phyloP scores from a whole-genome alignment of 495 filamentous ascomycete genomes.

The Daldinia decipiens region DNA sequence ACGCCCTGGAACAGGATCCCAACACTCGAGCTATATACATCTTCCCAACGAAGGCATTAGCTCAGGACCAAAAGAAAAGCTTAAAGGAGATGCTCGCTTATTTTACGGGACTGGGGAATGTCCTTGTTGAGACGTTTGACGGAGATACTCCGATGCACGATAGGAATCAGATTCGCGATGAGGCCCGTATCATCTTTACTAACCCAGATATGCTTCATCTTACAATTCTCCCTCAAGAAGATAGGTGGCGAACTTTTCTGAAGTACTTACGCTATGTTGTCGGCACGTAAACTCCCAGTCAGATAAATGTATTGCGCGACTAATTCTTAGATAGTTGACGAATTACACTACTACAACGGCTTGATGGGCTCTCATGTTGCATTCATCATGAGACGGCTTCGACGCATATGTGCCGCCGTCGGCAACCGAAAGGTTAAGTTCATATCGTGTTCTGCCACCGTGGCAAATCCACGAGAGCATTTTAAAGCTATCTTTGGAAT shows the following conservation, averaged over 20 bases:
- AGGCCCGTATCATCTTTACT: slow-evolving; percentile 94
- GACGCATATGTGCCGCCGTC: slow-evolving; percentile 89
- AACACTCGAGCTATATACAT: slow-evolving; percentile 94
- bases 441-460: slow-evolving; percentile 96
- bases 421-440: slow-evolving; percentile 92
- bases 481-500: slow-evolving; percentile 96
- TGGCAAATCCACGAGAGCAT: slow-evolving; percentile 92
- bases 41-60: slow-evolving; percentile 96
- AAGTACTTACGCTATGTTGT: slow-evolving; percentile 92
- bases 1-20: slow-evolving; percentile 81
- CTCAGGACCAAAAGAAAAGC: slow-evolving; percentile 92
- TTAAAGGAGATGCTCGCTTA: slow-evolving; percentile 83
- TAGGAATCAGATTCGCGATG: slow-evolving; percentile 82
- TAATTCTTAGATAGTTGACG: slow-evolving; percentile 62
- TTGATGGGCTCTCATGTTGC: slow-evolving; percentile 94
- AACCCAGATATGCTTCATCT: slow-evolving; percentile 99
- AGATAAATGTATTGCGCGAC: background rate
- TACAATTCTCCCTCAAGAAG: slow-evolving; percentile 91
- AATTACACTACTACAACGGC: slow-evolving; percentile 97
- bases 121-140: slow-evolving; percentile 92
- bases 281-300: slow-evolving; percentile 53
- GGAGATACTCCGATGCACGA: slow-evolving; percentile 89
- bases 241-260: slow-evolving; percentile 87
- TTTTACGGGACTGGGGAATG: slow-evolving; percentile 78
- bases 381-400: slow-evolving; percentile 90